These are phyloP conservation scores for Penicillium chermesinum DNA, from an alignment of 495 filamentous ascomycete species.

Conservation along the genomic window DNA sequence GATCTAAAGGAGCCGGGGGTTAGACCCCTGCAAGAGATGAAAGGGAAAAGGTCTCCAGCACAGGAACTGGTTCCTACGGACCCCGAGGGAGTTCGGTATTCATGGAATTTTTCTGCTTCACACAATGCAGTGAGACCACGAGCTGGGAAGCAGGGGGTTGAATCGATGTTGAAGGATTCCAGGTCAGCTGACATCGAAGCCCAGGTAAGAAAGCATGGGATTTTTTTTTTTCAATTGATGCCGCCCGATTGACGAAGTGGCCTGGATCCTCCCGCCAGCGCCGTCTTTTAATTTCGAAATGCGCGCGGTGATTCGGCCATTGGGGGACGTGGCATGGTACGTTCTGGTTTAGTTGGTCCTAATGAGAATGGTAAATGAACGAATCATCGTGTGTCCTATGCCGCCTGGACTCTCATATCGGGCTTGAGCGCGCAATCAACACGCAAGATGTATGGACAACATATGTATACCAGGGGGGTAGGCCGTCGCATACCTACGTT, in stretches of 20 bases:
- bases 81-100: not conserved
- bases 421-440: too few relatives aligned
- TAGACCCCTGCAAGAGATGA: not conserved
- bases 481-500: too few relatives aligned
- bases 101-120: not conserved
- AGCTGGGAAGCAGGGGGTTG: not conserved
- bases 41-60: not conserved
- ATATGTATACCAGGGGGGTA: too few relatives aligned
- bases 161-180: not conserved
- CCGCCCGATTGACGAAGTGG: constrained; percentile 19
- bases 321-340: not conserved
- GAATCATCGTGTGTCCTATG: not conserved
- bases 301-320: constrained; percentile 7
- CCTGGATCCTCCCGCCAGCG: constrained; percentile 4
- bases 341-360: not conserved
- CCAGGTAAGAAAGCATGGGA: not conserved
- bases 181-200: constrained; percentile 21
- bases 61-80: not conserved
- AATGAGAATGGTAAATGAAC: not conserved
- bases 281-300: constrained; percentile 3
- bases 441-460: too few relatives aligned
- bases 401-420: not conserved
- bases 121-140: not conserved
- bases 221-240: constrained; percentile 1
- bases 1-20: not conserved